Percentiles rank a stretch among this genome's conserved stretches.
These are phyloP conservation scores for Pleurotus pulmonarius DNA, from an alignment of 768 basidiomycete species.

Conservation along the genomic window DNA sequence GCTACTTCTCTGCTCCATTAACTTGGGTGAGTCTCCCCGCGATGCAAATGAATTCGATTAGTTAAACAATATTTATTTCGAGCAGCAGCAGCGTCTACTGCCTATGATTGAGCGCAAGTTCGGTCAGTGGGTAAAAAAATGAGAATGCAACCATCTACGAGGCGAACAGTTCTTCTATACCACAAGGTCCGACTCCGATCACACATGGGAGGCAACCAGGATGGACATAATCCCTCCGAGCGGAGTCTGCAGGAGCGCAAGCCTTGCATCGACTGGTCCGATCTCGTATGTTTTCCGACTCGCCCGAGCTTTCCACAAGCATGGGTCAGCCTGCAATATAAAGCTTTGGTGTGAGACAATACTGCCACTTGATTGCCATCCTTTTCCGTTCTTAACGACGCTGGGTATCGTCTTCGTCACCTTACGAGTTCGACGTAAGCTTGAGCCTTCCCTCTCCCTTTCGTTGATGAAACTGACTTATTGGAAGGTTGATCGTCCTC, in stretches of 20 bases:
- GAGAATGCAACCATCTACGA: too few relatives aligned
- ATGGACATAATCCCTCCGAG: constrained; percentile 7
- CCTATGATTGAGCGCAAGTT: too few relatives aligned
- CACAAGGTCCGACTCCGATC: background rate
- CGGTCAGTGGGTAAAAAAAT: too few relatives aligned
- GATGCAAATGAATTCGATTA: background rate
- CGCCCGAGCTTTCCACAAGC: constrained; percentile 6
- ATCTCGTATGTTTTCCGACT: constrained; percentile 5
- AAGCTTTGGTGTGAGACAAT: constrained; percentile 7
- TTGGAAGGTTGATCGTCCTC: constrained; percentile 16
- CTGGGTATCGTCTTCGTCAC: constrained; percentile 8
- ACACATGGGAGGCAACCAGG: background rate
- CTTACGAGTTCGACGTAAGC: constrained; percentile 15
- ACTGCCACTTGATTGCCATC: constrained; percentile 2
- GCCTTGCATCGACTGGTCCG: background rate
- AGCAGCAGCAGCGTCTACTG: too few relatives aligned
- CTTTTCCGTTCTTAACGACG: constrained; percentile 6
- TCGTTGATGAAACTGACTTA: background rate
- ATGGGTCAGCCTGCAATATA: constrained; percentile 5
- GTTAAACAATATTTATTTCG: too few relatives aligned
- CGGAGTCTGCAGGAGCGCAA: constrained; percentile 1
- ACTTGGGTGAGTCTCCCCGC: background rate
- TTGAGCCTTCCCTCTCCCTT: background rate
- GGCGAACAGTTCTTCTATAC: background rate
- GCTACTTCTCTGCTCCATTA: background rate